Conservation (phyloP, 192 early-diverging fungal genomes). For the Coemansia aciculifera region DNA sequence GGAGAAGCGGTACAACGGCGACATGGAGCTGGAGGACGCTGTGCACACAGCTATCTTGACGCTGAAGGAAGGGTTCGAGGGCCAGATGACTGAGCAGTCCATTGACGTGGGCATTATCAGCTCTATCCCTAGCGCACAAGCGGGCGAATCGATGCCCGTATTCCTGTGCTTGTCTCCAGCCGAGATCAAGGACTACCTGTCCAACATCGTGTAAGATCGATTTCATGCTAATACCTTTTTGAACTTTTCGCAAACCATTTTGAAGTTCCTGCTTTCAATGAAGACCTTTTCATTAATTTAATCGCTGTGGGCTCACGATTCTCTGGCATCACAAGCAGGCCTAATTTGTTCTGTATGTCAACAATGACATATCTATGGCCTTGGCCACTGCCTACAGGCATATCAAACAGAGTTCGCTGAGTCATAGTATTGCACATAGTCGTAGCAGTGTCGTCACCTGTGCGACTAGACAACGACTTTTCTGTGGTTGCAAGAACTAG, state of each 20-base stretch:
- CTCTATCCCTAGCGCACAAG: constrained; percentile 36
- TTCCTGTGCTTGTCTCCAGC: constrained; percentile 81
- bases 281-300: not conserved
- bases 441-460: no score
- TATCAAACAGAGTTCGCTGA: no score
- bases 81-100: constrained; percentile 93
- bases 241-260: not conserved
- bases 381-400: no score
- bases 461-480: no score
- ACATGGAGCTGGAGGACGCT: constrained; percentile 97
- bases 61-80: constrained; percentile 99
- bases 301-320: not conserved
- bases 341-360: not conserved
- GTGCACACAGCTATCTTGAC: constrained; percentile 99
- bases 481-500: no score
- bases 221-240: not conserved
- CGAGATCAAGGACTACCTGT: constrained; percentile 97
- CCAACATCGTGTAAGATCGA: constrained; percentile 70
- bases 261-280: not conserved
- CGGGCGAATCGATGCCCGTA: constrained; percentile 62
- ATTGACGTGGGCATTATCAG: constrained; percentile 93
- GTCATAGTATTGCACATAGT: no score
- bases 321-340: not conserved
- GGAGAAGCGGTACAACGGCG: constrained; percentile 91
- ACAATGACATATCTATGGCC: not conserved